These are phyloP conservation scores for Canavalia ensiformis DNA, from an alignment of 306 rosid genomes.

Conservation along the genomic window DNA sequence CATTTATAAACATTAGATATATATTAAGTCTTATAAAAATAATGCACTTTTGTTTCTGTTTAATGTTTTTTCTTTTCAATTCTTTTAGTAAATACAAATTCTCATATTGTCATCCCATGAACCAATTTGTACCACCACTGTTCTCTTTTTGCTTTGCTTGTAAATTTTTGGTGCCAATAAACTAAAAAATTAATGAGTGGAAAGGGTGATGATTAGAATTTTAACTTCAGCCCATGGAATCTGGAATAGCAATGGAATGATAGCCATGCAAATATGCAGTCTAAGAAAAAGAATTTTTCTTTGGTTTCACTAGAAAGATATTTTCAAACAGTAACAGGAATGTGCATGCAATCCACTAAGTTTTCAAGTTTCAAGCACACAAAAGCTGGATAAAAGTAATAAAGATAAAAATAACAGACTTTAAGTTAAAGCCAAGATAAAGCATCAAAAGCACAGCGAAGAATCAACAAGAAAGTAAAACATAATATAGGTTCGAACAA, in stretches of 20 bases:
- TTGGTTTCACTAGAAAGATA: not conserved
- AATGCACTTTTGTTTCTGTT: not conserved
- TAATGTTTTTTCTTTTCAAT: not conserved
- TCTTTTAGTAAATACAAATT: not conserved
- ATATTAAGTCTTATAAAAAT: too few species aligned
- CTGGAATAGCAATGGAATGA: not conserved
- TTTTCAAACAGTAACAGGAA: not conserved
- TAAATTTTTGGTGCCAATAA: not conserved
- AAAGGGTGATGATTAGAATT: not conserved
- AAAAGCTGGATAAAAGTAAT: not conserved
- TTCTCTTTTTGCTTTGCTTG: conserved; percentile 25
- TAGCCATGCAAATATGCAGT: not conserved
- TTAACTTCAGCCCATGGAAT: not conserved
- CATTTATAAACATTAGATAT: too few species aligned
- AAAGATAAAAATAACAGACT: not conserved
- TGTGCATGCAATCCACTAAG: conserved; percentile 16
- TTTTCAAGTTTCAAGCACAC: conserved; percentile 7
- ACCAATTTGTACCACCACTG: not conserved
- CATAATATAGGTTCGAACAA: not conserved
- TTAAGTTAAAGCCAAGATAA: conserved; percentile 10
- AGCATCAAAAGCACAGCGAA: conserved; percentile 15
- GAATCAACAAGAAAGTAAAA: conserved; percentile 10
- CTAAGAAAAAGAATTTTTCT: not conserved
- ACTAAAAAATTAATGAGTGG: too few species aligned
- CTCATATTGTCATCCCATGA: not conserved